Evolutionary conservation across 495 filamentous ascomycete species (phyloP), one percentile per base, ranked within the genome.

Genomic region (Hypoxylon intermedium): DNA sequence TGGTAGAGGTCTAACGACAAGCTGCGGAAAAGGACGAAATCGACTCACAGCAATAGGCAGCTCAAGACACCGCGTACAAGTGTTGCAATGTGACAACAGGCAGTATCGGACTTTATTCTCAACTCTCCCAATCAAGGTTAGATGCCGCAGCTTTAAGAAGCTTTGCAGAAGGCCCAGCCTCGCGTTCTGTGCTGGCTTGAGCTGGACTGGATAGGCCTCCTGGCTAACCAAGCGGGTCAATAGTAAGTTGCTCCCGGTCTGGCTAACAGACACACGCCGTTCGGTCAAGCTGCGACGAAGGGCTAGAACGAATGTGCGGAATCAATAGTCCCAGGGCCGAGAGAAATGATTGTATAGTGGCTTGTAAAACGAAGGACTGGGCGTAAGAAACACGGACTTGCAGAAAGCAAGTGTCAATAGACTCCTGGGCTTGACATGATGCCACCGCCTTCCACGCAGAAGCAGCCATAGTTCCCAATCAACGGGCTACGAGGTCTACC

Each of bases 221-320:
- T 6, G 21, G 26, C 23, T 26, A 23, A 15, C 21, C 34, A 36
- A 12, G 28, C 31, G 5, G 37, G 19, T 6, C 9, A 26, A 7
- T 6, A 40, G 18, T n/a, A 19, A 24, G 19, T 26, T 41, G 11
- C 7, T 19, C 19, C 9, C 6, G 16, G 24, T 60, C 36, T 60
- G 53, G 49, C 19, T 30, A 18, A 43, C 49, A 36, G 43, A 42
- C 43, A 53, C 49, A 42, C 9, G 6, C 30, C 16, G 19, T 43
- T 48, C 20, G 28, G 36, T 15, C 20, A 38, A 12, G 28, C 18
- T 30, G 26, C 20, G 49, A 49, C 31, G 44, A 60, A 11, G 28
- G 50, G 48, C 49, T 43, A 49, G 47, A 60, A 49, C 58, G 36
- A 60, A 30, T n/a, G 28, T 37, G 1, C 18, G 30, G 16, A 7